Percentiles rank a stretch among this genome's conserved stretches.
These are phyloP conservation scores for Sugiyamaella floridensis DNA, from an alignment of 805 yeast species.

Conservation along the genomic window DNA sequence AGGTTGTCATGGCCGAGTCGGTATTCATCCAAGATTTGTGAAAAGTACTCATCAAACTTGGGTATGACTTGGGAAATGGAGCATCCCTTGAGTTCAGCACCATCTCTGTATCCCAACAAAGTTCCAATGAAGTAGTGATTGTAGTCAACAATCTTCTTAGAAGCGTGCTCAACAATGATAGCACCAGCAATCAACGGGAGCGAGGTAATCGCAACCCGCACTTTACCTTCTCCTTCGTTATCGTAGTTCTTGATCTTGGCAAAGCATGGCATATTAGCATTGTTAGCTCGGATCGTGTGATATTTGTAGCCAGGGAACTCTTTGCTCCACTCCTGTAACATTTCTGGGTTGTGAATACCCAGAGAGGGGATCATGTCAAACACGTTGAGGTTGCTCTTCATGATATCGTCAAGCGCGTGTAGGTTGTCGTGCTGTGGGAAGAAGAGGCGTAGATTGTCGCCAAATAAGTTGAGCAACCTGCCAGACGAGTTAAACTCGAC, in stretches of 20 bases:
- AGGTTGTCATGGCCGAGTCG: conserved; percentile 7
- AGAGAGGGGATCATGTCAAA: conserved; percentile 6
- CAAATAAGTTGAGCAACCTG: conserved; percentile 1
- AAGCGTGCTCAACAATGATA: conserved; percentile 55
- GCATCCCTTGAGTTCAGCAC: conserved; percentile 35
- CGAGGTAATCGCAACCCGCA: conserved; percentile 42
- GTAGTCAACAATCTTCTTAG: conserved; percentile 55
- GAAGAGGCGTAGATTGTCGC: conserved; percentile 9
- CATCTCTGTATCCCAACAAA: conserved; percentile 54
- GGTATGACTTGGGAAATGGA: conserved; percentile 58
- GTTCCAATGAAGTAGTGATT: conserved; percentile 74
- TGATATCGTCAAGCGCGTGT: not conserved
- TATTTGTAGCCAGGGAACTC: conserved; percentile 15
- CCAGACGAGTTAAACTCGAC: conserved; percentile 8
- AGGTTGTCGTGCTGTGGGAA: not conserved
- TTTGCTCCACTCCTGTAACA: conserved; percentile 27
- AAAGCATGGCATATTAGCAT: conserved; percentile 13
- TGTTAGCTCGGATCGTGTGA: conserved; percentile 11
- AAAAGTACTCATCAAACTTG: conserved; percentile 44
- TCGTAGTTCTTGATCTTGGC: conserved; percentile 3
- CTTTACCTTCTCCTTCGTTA: conserved; percentile 44
- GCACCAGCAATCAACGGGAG: conserved; percentile 85
- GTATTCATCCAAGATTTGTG: conserved; percentile 34
- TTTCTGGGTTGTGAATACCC: conserved; percentile 43
- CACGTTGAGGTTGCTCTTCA: not conserved